Base-by-base conservation (phyloP, 2,329 filamentous ascomycete genomes). In the Nemania sp. region DNA sequence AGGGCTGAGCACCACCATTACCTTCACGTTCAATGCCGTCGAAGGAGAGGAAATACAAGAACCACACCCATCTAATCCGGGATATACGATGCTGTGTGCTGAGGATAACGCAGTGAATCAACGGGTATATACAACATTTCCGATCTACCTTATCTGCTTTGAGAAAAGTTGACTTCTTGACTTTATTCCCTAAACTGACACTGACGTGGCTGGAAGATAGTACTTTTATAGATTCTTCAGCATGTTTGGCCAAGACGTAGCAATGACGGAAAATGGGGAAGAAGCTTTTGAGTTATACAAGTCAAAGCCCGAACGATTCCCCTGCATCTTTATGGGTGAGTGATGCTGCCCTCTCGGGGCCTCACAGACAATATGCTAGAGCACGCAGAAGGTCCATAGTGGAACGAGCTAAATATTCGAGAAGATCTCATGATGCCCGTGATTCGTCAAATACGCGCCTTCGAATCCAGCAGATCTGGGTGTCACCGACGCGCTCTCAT, bases 311-410 rank as follows among this genome's bases (percentile, higher is more conserved):
- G 49, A 24, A 3, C 41, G 49, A 17, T 52, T 40, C 19, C 49
- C 49, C 5, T 39, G 33, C 30, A 52, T 52, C 20, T 26, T 46
- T 8, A 46, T 52, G 41, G 41, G 49, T 52, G 26, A 52, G 49
- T 52, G 11, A 24, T 20, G 19, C 7, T 40, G 9, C 6, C 8
- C n/a, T 50, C 24, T 24, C 9, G 7, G 4, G 12, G 30, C 19
- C 14, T 12, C 30, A 12, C 26, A 12, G 26, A 22, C 15, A 23
- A 8, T 4, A 20, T 15, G 26, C 14, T 26, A 26, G 28, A 22
- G 19, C 5, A 12, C 12, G 5, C 30, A n/a, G 31, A n/a, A n/a
- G 28, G 11, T 20, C 5, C 17, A 17, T 24, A 6, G 24, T 17
- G 14, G 12, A 6, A 39, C 12, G 2, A 20, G 15, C 49, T 51